These are phyloP conservation scores for Conticribra weissflogii DNA, from an alignment of 108 stramenopile species.

Conservation along the genomic window DNA sequence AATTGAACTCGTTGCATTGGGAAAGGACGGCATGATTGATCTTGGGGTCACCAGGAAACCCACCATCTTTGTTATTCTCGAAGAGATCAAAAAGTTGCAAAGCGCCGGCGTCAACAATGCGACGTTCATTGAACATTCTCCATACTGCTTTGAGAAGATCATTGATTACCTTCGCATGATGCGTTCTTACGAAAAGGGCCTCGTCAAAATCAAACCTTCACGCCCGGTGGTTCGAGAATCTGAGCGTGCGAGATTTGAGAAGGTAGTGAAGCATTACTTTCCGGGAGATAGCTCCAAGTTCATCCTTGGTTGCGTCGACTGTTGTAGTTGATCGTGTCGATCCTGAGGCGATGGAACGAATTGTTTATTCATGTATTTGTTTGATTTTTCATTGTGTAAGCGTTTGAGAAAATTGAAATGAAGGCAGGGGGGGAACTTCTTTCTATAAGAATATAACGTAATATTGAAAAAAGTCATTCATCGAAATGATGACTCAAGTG, in stretches of 20 bases:
- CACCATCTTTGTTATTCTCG: conserved; percentile 22
- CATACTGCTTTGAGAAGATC: conserved; percentile 49
- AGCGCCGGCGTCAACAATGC: conserved; percentile 5
- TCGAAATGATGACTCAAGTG: too few relatives aligned
- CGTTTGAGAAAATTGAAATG: too few relatives aligned
- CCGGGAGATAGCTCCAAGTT: conserved; percentile 32
- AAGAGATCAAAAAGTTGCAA: conserved; percentile 32
- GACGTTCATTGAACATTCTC: conserved; percentile 46
- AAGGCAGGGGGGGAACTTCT: too few relatives aligned
- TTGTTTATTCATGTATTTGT: too few relatives aligned
- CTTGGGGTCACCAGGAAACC: conserved; percentile 33
- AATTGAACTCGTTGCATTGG: conserved; percentile 25
- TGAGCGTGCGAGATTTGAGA: conserved; percentile 28
- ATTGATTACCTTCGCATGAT: conserved; percentile 42
- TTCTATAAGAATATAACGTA: too few relatives aligned
- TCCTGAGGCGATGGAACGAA: too few relatives aligned
- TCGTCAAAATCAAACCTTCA: conserved; percentile 14
- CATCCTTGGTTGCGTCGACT: conserved; percentile 16
- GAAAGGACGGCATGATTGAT: conserved; percentile 27
- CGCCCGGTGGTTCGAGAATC: conserved; percentile 8
- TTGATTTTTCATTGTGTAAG: too few relatives aligned
- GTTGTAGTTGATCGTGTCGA: too few relatives aligned
- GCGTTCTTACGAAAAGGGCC: not conserved
- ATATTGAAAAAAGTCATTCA: too few relatives aligned
- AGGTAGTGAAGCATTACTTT: conserved; percentile 36